These are phyloP conservation scores for Fistulifera solaris DNA, from an alignment of 108 stramenopile species.

Conservation along the genomic window DNA sequence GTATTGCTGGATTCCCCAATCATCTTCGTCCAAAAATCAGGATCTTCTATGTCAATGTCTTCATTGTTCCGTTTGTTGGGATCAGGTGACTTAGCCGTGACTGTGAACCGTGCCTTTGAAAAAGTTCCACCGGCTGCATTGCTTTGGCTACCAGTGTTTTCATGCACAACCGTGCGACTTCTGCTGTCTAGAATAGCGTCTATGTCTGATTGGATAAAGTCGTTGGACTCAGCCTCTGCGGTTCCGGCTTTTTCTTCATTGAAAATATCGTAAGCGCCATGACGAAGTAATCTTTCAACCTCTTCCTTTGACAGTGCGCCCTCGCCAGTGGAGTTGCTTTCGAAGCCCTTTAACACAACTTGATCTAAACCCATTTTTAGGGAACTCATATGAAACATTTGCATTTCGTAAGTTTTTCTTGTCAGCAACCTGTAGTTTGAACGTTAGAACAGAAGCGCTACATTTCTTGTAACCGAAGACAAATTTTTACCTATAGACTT, in stretches of 20 bases:
- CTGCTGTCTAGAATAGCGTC: conserved; percentile 76
- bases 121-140: conserved; percentile 82
- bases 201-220: conserved; percentile 74
- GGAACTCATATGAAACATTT: conserved; percentile 96
- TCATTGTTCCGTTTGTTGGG: conserved; percentile 9
- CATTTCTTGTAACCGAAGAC: not conserved
- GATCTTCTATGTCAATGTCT: conserved; percentile 83
- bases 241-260: conserved; percentile 76
- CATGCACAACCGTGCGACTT: conserved; percentile 67
- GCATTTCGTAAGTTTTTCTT: conserved; percentile 93
- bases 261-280: conserved; percentile 89
- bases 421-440: conserved; percentile 88
- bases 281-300: conserved; percentile 65
- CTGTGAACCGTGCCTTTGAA: conserved; percentile 87
- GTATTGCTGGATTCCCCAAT: conserved; percentile 65
- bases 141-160: conserved; percentile 63
- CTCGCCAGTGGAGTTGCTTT: conserved; percentile 47
- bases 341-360: conserved; percentile 91
- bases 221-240: conserved; percentile 71
- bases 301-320: conserved; percentile 73
- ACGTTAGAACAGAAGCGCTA: not conserved
- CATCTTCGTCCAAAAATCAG: conserved; percentile 90
- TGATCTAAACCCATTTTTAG: conserved; percentile 98
- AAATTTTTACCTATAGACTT: conserved; percentile 25
- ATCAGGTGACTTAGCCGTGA: conserved; percentile 27